Percentiles rank a stretch among this genome's conserved stretches.
Evolutionary conservation across 148 eudicot genomes (phyloP).

Genomic region (Limonium bicolor): DNA sequence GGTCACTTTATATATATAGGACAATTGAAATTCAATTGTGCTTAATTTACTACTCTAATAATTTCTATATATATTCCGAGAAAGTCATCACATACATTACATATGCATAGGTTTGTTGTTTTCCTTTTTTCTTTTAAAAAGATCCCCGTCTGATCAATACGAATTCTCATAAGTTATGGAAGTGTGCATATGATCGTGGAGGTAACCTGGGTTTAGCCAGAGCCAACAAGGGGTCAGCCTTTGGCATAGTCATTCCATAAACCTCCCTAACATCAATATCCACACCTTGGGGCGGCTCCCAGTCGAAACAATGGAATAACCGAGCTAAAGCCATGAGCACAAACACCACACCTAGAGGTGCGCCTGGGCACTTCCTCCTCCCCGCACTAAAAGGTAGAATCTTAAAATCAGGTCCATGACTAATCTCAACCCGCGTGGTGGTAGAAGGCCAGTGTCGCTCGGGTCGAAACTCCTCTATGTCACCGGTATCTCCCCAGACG

Average conservation of each 20-base stretch:
- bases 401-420: slow-evolving; percentile 89
- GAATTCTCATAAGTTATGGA: no score
- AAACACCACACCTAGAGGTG: slow-evolving; percentile 78
- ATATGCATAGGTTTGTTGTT: no score
- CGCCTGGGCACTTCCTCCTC: slow-evolving; percentile 90
- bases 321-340: slow-evolving; percentile 87
- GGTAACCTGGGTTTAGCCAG: slow-evolving; percentile 64
- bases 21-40: no score
- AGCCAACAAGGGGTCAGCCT: slow-evolving; percentile 55
- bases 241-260: slow-evolving; percentile 99
- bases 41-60: no score
- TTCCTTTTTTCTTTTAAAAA: no score
- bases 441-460: slow-evolving; percentile 51
- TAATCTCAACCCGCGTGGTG: slow-evolving; percentile 79
- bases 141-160: no score
- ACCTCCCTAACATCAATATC: slow-evolving; percentile 73
- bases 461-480: slow-evolving; percentile 44
- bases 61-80: no score
- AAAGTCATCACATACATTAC: no score
- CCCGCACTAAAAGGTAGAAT: slow-evolving; percentile 90
- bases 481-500: slow-evolving; percentile 66
- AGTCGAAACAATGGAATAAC: slow-evolving; percentile 68
- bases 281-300: slow-evolving; percentile 60
- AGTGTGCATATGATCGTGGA: no score
- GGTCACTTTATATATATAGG: no score